These are phyloP conservation scores for Oligophagozyma castellii DNA, from an alignment of 1,139 yeast genomes.

Conservation along the genomic window DNA sequence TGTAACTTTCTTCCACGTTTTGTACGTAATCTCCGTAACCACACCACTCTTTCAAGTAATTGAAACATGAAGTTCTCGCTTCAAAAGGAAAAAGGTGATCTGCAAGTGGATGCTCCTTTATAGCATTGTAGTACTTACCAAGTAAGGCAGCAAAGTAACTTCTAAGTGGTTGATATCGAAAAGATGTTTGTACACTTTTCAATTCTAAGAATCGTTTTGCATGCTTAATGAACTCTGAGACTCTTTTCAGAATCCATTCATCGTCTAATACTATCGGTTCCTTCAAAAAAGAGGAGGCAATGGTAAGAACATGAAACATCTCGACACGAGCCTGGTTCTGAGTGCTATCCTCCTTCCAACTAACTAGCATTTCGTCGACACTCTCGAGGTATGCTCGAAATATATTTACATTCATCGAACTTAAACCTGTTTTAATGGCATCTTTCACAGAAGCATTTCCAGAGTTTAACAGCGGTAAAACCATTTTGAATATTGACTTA, in stretches of 20 bases:
- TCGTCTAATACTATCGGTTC: slow-evolving; percentile 44
- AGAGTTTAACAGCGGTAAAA: slow-evolving; percentile 63
- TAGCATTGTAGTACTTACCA: slow-evolving; percentile 54
- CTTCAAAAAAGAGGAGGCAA: slow-evolving; percentile 52
- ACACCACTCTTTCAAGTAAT: slow-evolving; percentile 85
- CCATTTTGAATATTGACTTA: slow-evolving; percentile 77
- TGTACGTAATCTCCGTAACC: slow-evolving; percentile 62
- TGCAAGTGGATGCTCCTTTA: slow-evolving; percentile 20
- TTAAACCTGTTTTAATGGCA: slow-evolving; percentile 74
- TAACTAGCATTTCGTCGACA: slow-evolving; percentile 46
- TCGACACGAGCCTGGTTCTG: slow-evolving; percentile 50
- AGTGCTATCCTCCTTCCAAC: slow-evolving; percentile 37
- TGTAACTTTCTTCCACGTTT: slow-evolving; percentile 55
- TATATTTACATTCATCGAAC: slow-evolving; percentile 82
- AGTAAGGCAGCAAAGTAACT: slow-evolving; percentile 69
- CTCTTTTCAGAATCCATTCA: slow-evolving; percentile 52
- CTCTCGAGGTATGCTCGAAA: slow-evolving; percentile 73
- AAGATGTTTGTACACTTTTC: slow-evolving; percentile 47
- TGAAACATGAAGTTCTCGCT: slow-evolving; percentile 72
- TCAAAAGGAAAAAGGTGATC: slow-evolving; percentile 67
- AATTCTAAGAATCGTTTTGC: slow-evolving; percentile 50
- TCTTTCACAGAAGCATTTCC: slow-evolving; percentile 64
- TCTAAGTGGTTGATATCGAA: slow-evolving; percentile 63
- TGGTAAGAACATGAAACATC: slow-evolving; percentile 60
- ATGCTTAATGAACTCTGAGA: slow-evolving; percentile 51